Evolutionary conservation across 371 early-diverging fungal genomes (phyloP).

Genomic region (Dichotomocladium elegans): DNA sequence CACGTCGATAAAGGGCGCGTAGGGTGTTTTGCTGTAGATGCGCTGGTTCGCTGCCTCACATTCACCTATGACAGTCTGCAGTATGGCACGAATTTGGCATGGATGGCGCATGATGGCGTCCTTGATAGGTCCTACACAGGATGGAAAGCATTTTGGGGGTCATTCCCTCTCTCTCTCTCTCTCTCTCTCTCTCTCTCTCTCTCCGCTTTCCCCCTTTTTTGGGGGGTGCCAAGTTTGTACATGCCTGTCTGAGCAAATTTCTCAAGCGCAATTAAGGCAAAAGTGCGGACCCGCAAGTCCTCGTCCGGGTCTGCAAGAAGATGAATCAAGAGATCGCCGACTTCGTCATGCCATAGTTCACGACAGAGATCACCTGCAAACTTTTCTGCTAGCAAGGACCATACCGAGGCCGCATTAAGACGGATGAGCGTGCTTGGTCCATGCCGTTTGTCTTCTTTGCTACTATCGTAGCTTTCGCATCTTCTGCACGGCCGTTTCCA

Average conservation of each 20-base stretch:
- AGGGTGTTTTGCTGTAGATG: constrained; percentile 12
- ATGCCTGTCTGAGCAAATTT: constrained; percentile 44
- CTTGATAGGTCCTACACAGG: constrained; percentile 30
- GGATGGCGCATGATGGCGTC: constrained; percentile 22
- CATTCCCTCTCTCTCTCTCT: too few relatives aligned
- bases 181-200: too few relatives aligned
- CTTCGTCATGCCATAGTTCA: constrained; percentile 31
- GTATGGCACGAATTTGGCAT: constrained; percentile 17
- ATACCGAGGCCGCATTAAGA: constrained; percentile 35
- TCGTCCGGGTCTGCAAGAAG: constrained; percentile 25
- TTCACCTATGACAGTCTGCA: constrained; percentile 25
- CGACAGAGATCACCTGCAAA: constrained; percentile 42
- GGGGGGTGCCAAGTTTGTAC: not conserved
- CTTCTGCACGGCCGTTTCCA: not conserved
- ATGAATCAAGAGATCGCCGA: constrained; percentile 27
- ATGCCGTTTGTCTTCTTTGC: not conserved
- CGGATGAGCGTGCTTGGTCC: constrained; percentile 9
- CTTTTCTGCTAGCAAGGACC: constrained; percentile 41
- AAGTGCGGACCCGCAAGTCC: constrained; percentile 29
- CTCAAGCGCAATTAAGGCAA: constrained; percentile 40
- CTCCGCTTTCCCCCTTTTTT: too few relatives aligned
- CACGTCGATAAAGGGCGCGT: not conserved
- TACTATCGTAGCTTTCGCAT: not conserved
- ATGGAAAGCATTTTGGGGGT: too few relatives aligned
- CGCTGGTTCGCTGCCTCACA: constrained; percentile 28